Evolutionary conservation across 2,329 filamentous ascomycete genomes (phyloP).

Genomic region (Penicillium sp.): DNA sequence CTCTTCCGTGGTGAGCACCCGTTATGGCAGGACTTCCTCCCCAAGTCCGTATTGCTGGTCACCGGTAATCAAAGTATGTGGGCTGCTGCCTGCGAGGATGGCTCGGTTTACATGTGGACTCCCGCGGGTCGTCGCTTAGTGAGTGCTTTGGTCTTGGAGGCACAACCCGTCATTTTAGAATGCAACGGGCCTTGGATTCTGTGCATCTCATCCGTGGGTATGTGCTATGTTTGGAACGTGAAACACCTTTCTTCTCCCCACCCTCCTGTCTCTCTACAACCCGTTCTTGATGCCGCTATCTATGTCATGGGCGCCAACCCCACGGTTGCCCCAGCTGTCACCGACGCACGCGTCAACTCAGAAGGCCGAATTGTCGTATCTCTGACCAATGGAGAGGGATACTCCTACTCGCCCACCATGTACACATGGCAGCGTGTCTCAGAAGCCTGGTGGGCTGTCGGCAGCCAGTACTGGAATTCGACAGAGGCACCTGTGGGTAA

Average conservation of each 20-base stretch:
- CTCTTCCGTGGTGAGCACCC: constrained; percentile 77
- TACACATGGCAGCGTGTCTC: constrained; percentile 93
- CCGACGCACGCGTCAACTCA: constrained; percentile 87
- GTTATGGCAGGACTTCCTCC: constrained; percentile 93
- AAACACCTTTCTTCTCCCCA: constrained; percentile 80
- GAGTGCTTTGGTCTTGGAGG: constrained; percentile 82
- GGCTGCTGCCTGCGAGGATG: constrained; percentile 91
- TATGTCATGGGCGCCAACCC: constrained; percentile 76
- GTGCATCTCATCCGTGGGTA: constrained; percentile 82
- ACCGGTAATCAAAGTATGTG: constrained; percentile 90
- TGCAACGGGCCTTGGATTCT: constrained; percentile 86
- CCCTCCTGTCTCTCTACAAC: constrained; percentile 83
- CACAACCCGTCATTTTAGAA: constrained; percentile 91
- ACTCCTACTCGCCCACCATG: constrained; percentile 81
- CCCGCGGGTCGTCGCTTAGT: constrained; percentile 83
- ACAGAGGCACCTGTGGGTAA: constrained; percentile 87
- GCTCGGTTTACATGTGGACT: constrained; percentile 86
- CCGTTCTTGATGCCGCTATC: constrained; percentile 82
- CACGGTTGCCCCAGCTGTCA: constrained; percentile 78
- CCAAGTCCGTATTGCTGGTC: constrained; percentile 80
- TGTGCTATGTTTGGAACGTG: constrained; percentile 93
- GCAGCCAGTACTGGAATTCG: constrained; percentile 98
- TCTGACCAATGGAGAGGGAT: constrained; percentile 91
- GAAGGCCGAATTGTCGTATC: constrained; percentile 85
- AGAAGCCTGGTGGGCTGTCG: constrained; percentile 96